Percentiles rank a stretch among this genome's conserved stretches.
Evolutionary conservation across 106 monocot species (phyloP).

Genomic region (Phalaenopsis aphrodite): DNA sequence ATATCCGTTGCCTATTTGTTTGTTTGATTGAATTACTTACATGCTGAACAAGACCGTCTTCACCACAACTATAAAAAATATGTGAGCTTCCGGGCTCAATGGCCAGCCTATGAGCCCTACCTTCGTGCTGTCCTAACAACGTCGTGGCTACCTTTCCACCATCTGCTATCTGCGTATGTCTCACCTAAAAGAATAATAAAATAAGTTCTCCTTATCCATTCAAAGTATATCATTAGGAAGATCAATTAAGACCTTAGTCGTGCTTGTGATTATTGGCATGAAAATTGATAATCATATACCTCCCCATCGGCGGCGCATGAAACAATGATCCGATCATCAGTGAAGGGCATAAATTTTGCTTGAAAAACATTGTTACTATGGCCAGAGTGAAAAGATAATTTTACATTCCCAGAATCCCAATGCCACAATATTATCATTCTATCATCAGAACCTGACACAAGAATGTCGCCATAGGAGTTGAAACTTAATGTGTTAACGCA

Average conservation of each 20-base stretch:
- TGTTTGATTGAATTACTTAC: slow-evolving; percentile 18
- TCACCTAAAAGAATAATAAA: slow-evolving; percentile 42
- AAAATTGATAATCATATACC: slow-evolving; percentile 21
- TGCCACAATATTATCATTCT: slow-evolving; percentile 65
- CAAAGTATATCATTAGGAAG: background rate
- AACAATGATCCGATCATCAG: slow-evolving; percentile 49
- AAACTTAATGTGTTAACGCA: slow-evolving; percentile 91
- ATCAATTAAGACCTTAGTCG: background rate
- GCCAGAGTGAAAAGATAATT: slow-evolving; percentile 59
- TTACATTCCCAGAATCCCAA: slow-evolving; percentile 48
- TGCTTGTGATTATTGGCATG: background rate
- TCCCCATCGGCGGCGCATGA: slow-evolving; percentile 85
- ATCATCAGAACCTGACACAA: slow-evolving; percentile 89
- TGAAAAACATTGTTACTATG: slow-evolving; percentile 73
- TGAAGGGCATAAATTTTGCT: slow-evolving; percentile 66
- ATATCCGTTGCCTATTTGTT: too few relatives aligned
- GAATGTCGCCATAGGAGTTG: slow-evolving; percentile 53
- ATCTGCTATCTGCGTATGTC: slow-evolving; percentile 52
- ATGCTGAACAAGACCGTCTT: slow-evolving; percentile 59
- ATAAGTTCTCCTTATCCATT: background rate
- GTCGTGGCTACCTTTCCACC: slow-evolving; percentile 32
- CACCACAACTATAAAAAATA: slow-evolving; percentile 78
- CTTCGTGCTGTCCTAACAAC: slow-evolving; percentile 42
- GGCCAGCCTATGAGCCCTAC: slow-evolving; percentile 57
- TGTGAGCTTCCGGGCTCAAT: slow-evolving; percentile 74